These are phyloP conservation scores for Mycosphaerelloides madeirae DNA, from an alignment of 2,329 filamentous ascomycete species.

Conservation along the genomic window DNA sequence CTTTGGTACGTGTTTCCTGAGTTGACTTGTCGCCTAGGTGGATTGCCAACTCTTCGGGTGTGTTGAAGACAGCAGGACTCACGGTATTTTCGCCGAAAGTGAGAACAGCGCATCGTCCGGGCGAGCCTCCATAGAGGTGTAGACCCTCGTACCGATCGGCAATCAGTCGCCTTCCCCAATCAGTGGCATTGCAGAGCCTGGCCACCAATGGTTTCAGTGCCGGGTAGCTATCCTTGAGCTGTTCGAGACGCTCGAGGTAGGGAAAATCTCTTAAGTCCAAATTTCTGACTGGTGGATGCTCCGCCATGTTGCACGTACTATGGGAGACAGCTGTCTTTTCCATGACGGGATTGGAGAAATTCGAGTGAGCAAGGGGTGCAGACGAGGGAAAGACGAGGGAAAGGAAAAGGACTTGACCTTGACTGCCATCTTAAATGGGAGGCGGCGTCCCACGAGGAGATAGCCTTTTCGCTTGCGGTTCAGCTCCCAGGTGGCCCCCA, in stretches of 20 bases:
- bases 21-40: neutral
- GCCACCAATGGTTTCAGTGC: conserved; percentile 7
- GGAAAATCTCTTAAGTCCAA: neutral
- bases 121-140: neutral
- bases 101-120: conserved; percentile 14
- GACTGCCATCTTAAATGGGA: too few relatives aligned
- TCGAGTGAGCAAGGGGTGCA: too few relatives aligned
- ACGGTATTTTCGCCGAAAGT: conserved; percentile 2
- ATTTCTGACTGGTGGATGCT: too few relatives aligned
- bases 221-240: conserved; percentile 2
- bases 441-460: too few relatives aligned
- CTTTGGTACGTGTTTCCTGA: neutral
- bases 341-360: too few relatives aligned
- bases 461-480: too few relatives aligned
- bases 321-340: too few relatives aligned
- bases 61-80: neutral
- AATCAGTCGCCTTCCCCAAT: conserved; percentile 8
- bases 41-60: neutral
- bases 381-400: too few relatives aligned
- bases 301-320: too few relatives aligned
- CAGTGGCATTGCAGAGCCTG: conserved; percentile 9
- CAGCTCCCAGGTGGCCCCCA: too few relatives aligned
- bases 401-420: too few relatives aligned
- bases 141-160: neutral
- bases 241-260: conserved; percentile 3